These are phyloP conservation scores for Beauveria pseudobassiana DNA, from an alignment of 2,329 filamentous ascomycete species.

Conservation along the genomic window DNA sequence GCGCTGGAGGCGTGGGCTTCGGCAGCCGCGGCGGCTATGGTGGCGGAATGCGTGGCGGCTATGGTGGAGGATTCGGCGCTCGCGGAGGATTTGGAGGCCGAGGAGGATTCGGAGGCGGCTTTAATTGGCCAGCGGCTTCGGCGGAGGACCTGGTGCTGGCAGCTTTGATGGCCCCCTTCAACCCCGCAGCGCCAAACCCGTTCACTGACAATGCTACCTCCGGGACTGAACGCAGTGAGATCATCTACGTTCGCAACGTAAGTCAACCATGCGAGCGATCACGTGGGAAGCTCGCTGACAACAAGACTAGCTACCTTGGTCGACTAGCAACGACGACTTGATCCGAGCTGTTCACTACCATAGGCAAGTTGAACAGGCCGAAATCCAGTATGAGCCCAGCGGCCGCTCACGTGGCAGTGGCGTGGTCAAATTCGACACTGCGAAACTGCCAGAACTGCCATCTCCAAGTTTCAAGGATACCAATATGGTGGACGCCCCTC, in stretches of 20 bases:
- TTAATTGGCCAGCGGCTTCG: constrained; percentile 44
- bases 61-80: constrained; percentile 44
- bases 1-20: constrained; percentile 48
- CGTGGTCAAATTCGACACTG: constrained; percentile 85
- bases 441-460: constrained; percentile 84
- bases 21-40: constrained; percentile 51
- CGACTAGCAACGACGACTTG: constrained; percentile 95
- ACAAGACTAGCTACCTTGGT: constrained; percentile 75
- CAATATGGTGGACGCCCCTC: constrained; percentile 90
- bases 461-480: constrained; percentile 95
- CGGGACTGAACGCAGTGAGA: constrained; percentile 73
- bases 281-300: neutral
- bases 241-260: constrained; percentile 95
- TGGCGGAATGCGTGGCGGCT: constrained; percentile 51
- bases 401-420: constrained; percentile 91
- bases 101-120: constrained; percentile 43
- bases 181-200: constrained; percentile 63
- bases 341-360: constrained; percentile 92
- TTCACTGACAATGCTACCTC: constrained; percentile 91
- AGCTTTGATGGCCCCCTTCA: constrained; percentile 42
- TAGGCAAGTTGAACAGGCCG: constrained; percentile 95
- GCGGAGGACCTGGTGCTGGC: constrained; percentile 27
- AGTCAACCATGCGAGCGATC: constrained; percentile 33
- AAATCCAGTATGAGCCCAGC: constrained; percentile 97
- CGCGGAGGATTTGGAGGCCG: constrained; percentile 46